Percentiles rank a stretch among this genome's conserved stretches.
Conservation (phyloP, 306 rosid genomes). For the Gastrolobium villosum region DNA sequence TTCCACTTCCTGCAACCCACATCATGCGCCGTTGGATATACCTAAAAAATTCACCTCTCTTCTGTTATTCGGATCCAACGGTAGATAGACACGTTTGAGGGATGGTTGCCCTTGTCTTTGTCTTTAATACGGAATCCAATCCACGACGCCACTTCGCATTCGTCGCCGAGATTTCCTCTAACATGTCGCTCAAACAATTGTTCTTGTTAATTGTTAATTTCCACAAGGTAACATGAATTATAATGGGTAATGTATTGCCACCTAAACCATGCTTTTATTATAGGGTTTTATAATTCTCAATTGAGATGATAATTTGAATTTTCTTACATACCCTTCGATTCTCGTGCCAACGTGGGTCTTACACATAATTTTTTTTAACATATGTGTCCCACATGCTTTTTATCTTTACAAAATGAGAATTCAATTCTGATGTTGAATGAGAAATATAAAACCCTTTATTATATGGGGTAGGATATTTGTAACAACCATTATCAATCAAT, state of each 20-base stretch:
- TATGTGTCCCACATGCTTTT: too few relatives aligned
- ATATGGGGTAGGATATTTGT: too few relatives aligned
- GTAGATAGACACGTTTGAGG: not conserved
- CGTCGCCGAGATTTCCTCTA: constrained; percentile 71
- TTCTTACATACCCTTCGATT: too few relatives aligned
- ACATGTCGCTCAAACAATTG: constrained; percentile 45
- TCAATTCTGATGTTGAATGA: too few relatives aligned
- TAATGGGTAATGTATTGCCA: constrained; percentile 22
- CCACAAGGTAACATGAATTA: not conserved
- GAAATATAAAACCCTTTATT: too few relatives aligned
- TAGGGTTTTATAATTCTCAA: too few relatives aligned
- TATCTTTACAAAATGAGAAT: too few relatives aligned
- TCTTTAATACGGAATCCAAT: not conserved
- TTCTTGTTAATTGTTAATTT: constrained; percentile 10
- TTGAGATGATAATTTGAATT: too few relatives aligned
- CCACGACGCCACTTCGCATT: constrained; percentile 55
- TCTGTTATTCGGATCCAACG: constrained; percentile 26
- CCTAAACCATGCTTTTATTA: constrained; percentile 5
- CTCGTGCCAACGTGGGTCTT: too few relatives aligned
- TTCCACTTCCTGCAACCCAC: not conserved
- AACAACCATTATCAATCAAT: too few relatives aligned
- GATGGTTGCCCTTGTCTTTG: not conserved
- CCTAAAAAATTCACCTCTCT: not conserved
- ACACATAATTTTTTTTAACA: too few relatives aligned
- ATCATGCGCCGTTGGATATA: constrained; percentile 37